These are phyloP conservation scores for Eutreptiella sp. DNA, from an alignment of 208 protist species.

Conservation along the genomic window DNA sequence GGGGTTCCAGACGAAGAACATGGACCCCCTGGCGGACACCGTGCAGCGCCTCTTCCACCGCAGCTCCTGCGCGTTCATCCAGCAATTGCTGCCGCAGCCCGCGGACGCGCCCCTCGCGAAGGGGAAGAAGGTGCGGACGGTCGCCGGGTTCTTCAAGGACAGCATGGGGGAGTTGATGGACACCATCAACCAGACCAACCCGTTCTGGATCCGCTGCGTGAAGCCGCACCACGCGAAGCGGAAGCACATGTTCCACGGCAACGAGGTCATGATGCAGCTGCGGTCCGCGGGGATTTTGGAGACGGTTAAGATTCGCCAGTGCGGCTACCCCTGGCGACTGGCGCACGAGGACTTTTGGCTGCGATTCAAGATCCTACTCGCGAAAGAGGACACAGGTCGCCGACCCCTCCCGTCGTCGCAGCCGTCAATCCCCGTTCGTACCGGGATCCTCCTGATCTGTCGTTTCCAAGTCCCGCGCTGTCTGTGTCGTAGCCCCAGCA, in stretches of 20 bases:
- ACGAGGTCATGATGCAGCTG: conserved; percentile 26
- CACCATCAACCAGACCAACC: conserved; percentile 7
- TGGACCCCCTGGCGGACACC: conserved; percentile 30
- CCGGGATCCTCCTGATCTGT: no score
- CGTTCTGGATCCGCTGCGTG: conserved; percentile 31
- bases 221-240: conserved; percentile 30
- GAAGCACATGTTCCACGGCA: conserved; percentile 3
- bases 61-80: conserved; percentile 3
- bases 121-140: conserved; percentile 8
- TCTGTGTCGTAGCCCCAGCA: no score
- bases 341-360: conserved; percentile 22
- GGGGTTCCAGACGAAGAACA: conserved; percentile 35
- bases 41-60: conserved; percentile 7
- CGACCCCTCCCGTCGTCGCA: no score
- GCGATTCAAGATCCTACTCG: conserved; percentile 16
- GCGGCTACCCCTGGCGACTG: conserved; percentile 22
- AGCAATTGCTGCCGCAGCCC: conserved; percentile 1
- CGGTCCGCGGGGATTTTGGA: conserved; percentile 27
- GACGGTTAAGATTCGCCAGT: conserved; percentile 31
- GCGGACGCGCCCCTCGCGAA: conserved; percentile 5
- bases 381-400: no score
- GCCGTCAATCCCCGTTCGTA: no score
- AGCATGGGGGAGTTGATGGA: conserved; percentile 26
- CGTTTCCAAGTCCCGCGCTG: no score
- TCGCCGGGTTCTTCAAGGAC: conserved; percentile 9